phyloP scores from a whole-genome alignment of 1,284 basidiomycete species.

The Irpex sp. region DNA sequence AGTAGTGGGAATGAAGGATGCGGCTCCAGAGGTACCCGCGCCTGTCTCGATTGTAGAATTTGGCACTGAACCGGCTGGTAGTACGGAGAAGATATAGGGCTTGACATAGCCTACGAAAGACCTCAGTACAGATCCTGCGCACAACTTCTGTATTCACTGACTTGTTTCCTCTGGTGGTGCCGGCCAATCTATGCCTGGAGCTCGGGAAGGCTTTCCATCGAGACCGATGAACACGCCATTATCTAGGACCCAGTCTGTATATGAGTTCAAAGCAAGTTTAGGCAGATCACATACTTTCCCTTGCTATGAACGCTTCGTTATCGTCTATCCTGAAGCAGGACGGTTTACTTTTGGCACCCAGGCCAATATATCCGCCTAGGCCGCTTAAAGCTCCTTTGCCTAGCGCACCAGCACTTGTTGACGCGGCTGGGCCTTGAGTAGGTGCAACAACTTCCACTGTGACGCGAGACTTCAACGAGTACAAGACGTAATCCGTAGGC shows the following conservation, averaged over 20 bases:
- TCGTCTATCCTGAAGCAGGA: constrained; percentile 58
- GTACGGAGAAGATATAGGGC: constrained; percentile 81
- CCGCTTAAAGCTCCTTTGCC: constrained; percentile 74
- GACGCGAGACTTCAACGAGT: constrained; percentile 59
- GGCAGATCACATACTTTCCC: constrained; percentile 65
- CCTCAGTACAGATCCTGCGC: not conserved
- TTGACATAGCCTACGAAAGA: constrained; percentile 61
- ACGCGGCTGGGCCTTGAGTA: constrained; percentile 36
- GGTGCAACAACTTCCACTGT: constrained; percentile 57
- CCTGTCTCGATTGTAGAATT: constrained; percentile 21
- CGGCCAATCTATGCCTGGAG: constrained; percentile 71
- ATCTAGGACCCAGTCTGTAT: constrained; percentile 38
- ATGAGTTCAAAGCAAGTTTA: not conserved
- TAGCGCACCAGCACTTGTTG: constrained; percentile 39
- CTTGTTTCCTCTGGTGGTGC: constrained; percentile 80
- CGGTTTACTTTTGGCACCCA: constrained; percentile 73
- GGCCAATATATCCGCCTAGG: constrained; percentile 83
- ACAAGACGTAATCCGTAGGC: constrained; percentile 72
- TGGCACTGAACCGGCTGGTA: constrained; percentile 66
- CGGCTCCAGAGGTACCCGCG: constrained; percentile 13
- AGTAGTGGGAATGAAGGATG: constrained; percentile 46
- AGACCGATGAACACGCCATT: constrained; percentile 70
- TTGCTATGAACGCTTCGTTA: constrained; percentile 70
- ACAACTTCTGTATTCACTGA: constrained; percentile 26
- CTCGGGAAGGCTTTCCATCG: constrained; percentile 64